Percentiles rank a stretch among this genome's conserved stretches.
phyloP scores from a whole-genome alignment of 345 rosid species.

The Linum trigynum region DNA sequence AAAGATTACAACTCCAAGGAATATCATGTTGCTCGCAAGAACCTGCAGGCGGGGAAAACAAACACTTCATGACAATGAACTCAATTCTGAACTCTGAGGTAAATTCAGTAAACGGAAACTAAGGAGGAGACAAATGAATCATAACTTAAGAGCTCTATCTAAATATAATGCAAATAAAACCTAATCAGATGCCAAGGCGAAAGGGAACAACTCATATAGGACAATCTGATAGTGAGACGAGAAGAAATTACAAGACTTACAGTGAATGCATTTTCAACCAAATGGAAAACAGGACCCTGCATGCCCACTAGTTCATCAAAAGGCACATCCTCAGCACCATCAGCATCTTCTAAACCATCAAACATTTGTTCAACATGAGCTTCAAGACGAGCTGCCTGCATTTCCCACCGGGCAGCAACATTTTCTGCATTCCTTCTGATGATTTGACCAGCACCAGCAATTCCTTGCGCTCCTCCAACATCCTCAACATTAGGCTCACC shows the following conservation, averaged over 20 bases:
- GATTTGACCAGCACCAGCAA: conserved; percentile 70
- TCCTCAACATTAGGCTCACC: conserved; percentile 81
- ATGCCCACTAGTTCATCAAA: conserved; percentile 98
- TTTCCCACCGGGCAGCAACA: conserved; percentile 95
- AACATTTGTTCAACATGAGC: conserved; percentile 99
- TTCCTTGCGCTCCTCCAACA: conserved; percentile 62
- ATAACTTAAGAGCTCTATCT: not conserved
- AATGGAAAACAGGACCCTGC: conserved; percentile 99
- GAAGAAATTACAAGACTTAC: conserved; percentile 38
- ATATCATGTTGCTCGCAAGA: conserved; percentile 95
- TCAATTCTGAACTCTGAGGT: not conserved
- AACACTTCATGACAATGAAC: conserved; percentile 5
- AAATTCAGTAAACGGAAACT: not conserved
- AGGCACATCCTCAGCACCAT: conserved; percentile 99
- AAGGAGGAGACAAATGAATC: not conserved
- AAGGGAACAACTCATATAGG: not conserved
- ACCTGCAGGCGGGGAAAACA: conserved; percentile 44
- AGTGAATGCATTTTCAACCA: conserved; percentile 98
- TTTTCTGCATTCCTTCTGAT: conserved; percentile 88
- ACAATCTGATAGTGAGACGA: not conserved
- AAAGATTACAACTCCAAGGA: conserved; percentile 92
- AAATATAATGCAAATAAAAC: conserved; percentile 1
- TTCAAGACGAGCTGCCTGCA: conserved; percentile 98
- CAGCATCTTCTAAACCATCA: conserved; percentile 97
- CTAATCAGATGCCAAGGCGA: not conserved